Conservation (phyloP, 2,329 filamentous ascomycete species). For the Nothomitra cinnamomea region DNA sequence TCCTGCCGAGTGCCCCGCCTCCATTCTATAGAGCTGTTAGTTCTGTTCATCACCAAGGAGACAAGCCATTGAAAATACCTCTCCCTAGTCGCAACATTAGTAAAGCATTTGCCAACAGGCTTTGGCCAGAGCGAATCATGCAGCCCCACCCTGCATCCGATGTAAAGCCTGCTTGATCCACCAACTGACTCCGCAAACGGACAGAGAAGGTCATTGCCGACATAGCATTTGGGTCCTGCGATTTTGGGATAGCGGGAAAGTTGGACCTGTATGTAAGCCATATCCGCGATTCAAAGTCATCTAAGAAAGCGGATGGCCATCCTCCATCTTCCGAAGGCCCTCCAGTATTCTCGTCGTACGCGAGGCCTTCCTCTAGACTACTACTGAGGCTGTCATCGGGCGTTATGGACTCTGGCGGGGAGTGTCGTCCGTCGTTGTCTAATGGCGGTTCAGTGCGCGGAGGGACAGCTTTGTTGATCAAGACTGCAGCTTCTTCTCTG, state of each 20-base stretch:
- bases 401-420: constrained; percentile 4
- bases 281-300: constrained; percentile 81
- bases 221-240: constrained; percentile 52
- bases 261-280: constrained; percentile 95
- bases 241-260: constrained; percentile 69
- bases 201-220: constrained; percentile 67
- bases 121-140: constrained; percentile 95
- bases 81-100: constrained; percentile 57
- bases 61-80: constrained; percentile 33
- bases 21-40: constrained; percentile 43
- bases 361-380: constrained; percentile 15
- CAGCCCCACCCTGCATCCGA: constrained; percentile 96
- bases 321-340: constrained; percentile 24
- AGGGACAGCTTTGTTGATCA: constrained; percentile 17
- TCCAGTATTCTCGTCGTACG: constrained; percentile 13
- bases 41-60: not conserved
- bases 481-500: constrained; percentile 5
- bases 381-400: constrained; percentile 13
- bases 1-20: constrained; percentile 39
- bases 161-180: constrained; percentile 67
- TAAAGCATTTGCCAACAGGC: constrained; percentile 75
- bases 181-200: constrained; percentile 63
- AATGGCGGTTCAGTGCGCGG: not conserved
- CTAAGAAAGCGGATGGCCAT: constrained; percentile 75
- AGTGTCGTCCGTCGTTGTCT: not conserved